Conservation (phyloP, 768 basidiomycete genomes). For the Boletellus ananas region DNA sequence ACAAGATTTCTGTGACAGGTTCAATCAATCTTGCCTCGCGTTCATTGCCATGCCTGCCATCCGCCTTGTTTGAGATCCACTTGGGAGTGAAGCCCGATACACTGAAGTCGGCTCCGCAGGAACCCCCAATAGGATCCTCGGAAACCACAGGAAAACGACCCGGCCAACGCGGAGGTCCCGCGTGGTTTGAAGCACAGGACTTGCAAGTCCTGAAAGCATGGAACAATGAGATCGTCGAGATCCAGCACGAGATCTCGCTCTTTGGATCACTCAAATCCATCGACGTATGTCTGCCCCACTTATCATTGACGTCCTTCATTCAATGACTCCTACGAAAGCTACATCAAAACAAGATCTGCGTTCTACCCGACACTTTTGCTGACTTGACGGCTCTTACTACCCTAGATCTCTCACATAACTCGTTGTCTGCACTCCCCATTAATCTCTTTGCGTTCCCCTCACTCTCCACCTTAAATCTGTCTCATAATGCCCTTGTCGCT, state of each 20-base stretch:
- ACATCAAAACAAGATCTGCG: constrained; percentile 65
- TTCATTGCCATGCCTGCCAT: constrained; percentile 67
- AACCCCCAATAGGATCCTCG: constrained; percentile 46
- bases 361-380: constrained; percentile 61
- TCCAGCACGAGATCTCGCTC: constrained; percentile 79
- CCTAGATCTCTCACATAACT: constrained; percentile 75
- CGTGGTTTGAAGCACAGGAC: constrained; percentile 84
- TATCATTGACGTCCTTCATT: neutral
- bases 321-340: constrained; percentile 41
- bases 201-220: constrained; percentile 70
- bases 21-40: constrained; percentile 73
- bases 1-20: constrained; percentile 50
- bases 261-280: constrained; percentile 79
- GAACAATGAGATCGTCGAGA: constrained; percentile 75
- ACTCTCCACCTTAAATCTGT: constrained; percentile 62
- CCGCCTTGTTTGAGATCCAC: constrained; percentile 76
- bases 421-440: constrained; percentile 55
- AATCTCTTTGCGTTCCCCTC: constrained; percentile 67
- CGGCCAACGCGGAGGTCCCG: constrained; percentile 43
- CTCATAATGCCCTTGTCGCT: constrained; percentile 60
- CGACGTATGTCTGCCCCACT: constrained; percentile 52
- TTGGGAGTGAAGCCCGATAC: constrained; percentile 68
- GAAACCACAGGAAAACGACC: constrained; percentile 37
- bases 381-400: constrained; percentile 64
- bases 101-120: constrained; percentile 60